Conservation (phyloP, 768 basidiomycete genomes). For the Asterophora lycoperdoides region DNA sequence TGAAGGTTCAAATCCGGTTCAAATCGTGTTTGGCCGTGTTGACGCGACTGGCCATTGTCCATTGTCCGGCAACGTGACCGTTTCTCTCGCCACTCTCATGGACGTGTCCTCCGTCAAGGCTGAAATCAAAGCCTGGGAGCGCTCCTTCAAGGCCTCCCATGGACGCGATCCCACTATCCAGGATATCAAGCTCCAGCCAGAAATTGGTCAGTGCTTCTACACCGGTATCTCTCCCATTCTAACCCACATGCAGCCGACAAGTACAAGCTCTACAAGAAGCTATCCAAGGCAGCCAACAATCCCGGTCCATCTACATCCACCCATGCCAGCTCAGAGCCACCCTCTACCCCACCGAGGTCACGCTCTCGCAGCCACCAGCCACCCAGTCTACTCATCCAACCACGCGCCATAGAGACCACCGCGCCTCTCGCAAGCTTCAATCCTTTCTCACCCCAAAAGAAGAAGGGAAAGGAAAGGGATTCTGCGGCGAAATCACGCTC, state of each 20-base stretch:
- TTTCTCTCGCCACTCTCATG: conserved; percentile 23
- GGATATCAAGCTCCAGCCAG: conserved; percentile 61
- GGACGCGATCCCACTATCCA: conserved; percentile 60
- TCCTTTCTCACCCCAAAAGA: conserved; percentile 78
- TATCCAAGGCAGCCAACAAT: conserved; percentile 45
- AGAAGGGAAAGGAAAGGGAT: conserved; percentile 43
- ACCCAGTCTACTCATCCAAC: conserved; percentile 33
- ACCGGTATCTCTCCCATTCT: conserved; percentile 8
- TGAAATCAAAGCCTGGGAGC: conserved; percentile 79
- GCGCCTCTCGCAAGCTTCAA: conserved; percentile 58
- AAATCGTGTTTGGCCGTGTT: conserved; percentile 36
- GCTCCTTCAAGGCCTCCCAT: conserved; percentile 52
- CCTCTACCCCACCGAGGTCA: conserved; percentile 36
- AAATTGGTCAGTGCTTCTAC: conserved; percentile 51
- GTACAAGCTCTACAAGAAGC: conserved; percentile 78
- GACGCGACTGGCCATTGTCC: conserved; percentile 33
- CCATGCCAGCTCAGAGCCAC: conserved; percentile 22
- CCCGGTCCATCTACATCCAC: conserved; percentile 13
- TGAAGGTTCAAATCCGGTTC: no score
- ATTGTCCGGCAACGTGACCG: conserved; percentile 15
- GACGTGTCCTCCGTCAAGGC: conserved; percentile 51
- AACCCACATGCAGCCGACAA: conserved; percentile 53
- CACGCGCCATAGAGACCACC: conserved; percentile 50
- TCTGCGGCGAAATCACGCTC: conserved; percentile 20
- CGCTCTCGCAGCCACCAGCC: conserved; percentile 25